phyloP scores from a whole-genome alignment of 306 rosid genomes.

The Medicago truncatula region MtrunA17r5.0-ANR NC_053045.1:15252001-15252500 shows the following conservation, averaged over 20 bases:
- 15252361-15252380: neutral
- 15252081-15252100: slow-evolving; percentile 27
- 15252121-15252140: neutral
- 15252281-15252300: slow-evolving; percentile 68
- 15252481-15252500: no score
- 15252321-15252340: neutral
- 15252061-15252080: slow-evolving; percentile 4
- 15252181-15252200: neutral
- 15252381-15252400: neutral
- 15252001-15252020: no score
- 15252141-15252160: neutral
- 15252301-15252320: slow-evolving; percentile 63
- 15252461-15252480: no score
- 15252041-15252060: neutral
- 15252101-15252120: slow-evolving; percentile 14
- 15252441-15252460: no score
- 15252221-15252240: slow-evolving; percentile 72
- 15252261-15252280: slow-evolving; percentile 89
- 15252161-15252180: neutral
- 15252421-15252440: no score
- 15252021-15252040: no score
- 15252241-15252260: slow-evolving; percentile 75
- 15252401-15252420: neutral
- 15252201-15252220: neutral
- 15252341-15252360: slow-evolving; percentile 5